Evolutionary conservation across 805 yeast species (phyloP), one percentile per base, ranked within the genome.

Genomic region (Candida ipomoeae): DNA sequence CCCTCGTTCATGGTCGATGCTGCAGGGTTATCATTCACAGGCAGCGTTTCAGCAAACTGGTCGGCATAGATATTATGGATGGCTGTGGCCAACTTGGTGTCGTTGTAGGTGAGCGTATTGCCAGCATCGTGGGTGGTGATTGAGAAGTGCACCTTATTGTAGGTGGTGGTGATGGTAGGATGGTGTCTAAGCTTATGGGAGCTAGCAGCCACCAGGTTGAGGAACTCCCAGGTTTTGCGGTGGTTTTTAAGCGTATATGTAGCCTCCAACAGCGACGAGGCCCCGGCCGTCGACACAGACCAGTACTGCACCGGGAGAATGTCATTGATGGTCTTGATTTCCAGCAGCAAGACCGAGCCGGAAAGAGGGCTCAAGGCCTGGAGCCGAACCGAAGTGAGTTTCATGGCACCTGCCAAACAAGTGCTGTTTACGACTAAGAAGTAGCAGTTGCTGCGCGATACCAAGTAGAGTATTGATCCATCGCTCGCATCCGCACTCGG

Each of bases 111-210:
- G 23, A 74, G 55, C 4, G 79, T 78, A 20, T 68, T 65, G 1
- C 68, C 72, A 0, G 74, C 68, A 61, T 87, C 94, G 59, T 87
- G 94, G 0, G 92, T 87, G 1, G 83, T 78, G 36, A 85, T 62
- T 23, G 70, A 68, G 3, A 87, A 52, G 14, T 70, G 67, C 1
- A 85, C 86, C 31, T 70, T 67, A 53, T 81, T 87, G 59, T 85
- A 87, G 0, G 82, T 76, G 3, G 85, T 85, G 0, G 70, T 73
- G 11, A 87, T 79, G 0, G 82, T 82, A 0, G 94, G 92, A 62
- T 87, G 95, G 58, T 87, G 92, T 3, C 82, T 84, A 59, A 68
- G 63, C 1, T 73, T 58, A 60, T 84, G 86, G 0, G 87, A 75
- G 46, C 81, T 66, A 66, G 78, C 64, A 1, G 88, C 77, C 1